These are phyloP conservation scores for Nemania serpens DNA, from an alignment of 2,329 filamentous ascomycete species.

Conservation along the genomic window DNA sequence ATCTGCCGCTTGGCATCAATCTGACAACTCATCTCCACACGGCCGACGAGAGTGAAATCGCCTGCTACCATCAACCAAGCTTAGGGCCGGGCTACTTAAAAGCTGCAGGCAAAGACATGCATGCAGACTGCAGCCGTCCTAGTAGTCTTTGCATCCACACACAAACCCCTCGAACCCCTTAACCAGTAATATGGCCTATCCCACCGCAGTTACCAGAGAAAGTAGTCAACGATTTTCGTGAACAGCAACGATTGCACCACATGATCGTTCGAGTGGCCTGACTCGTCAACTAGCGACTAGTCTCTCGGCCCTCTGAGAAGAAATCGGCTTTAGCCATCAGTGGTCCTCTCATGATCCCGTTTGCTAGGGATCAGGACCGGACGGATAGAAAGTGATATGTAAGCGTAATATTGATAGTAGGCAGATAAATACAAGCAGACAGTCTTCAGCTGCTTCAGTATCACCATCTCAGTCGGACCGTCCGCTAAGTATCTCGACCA, in stretches of 20 bases:
- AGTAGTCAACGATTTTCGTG: conserved; percentile 21
- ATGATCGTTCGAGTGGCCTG: conserved; percentile 24
- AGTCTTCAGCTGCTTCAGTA: conserved; percentile 9
- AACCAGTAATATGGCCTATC: conserved; percentile 23
- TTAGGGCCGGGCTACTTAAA: conserved; percentile 25
- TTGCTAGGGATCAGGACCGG: not conserved
- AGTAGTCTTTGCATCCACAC: conserved; percentile 19
- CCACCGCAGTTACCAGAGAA: conserved; percentile 20
- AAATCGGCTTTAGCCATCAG: conserved; percentile 3
- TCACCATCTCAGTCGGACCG: conserved; percentile 8
- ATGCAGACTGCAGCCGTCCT: conserved; percentile 28
- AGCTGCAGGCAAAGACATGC: conserved; percentile 29
- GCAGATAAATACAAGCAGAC: not conserved
- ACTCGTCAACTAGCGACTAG: conserved; percentile 13
- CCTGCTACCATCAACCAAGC: conserved; percentile 25
- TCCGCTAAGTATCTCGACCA: conserved; percentile 7
- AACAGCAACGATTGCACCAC: conserved; percentile 26
- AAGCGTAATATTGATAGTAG: not conserved
- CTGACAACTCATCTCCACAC: conserved; percentile 26
- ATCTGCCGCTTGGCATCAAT: conserved; percentile 23
- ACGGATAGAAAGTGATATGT: not conserved
- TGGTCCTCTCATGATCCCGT: conserved; percentile 1
- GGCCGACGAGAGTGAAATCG: conserved; percentile 12
- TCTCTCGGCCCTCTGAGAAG: conserved; percentile 12
- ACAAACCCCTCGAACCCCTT: conserved; percentile 17